A percentile compares a stretch with the other conserved stretches of the same genome.
Evolutionary conservation across 2,329 filamentous ascomycete species (phyloP).

Genomic region (Talaromyces marneffei): DNA sequence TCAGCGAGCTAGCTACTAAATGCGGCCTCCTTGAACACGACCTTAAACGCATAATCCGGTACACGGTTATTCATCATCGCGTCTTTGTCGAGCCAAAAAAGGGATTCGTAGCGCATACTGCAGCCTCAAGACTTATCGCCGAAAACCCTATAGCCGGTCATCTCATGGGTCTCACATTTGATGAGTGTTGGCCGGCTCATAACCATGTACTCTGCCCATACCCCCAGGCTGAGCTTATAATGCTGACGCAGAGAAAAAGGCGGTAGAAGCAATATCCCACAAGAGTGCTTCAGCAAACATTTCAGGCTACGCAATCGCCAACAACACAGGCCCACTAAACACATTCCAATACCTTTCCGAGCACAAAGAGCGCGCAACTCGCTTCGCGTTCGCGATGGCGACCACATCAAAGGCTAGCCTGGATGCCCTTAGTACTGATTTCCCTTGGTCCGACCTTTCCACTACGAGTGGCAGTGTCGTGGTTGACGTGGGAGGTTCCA

Average conservation of each 20-base stretch:
- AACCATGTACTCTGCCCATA: neutral
- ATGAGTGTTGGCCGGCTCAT: conserved; percentile 15
- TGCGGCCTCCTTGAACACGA: conserved; percentile 9
- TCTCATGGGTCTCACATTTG: conserved; percentile 12
- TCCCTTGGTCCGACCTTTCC: conserved; percentile 3
- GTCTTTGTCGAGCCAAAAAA: conserved; percentile 13
- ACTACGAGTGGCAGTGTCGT: neutral
- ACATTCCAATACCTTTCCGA: conserved; percentile 11
- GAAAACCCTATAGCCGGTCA: conserved; percentile 2
- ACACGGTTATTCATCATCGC: conserved; percentile 12
- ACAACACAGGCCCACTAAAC: conserved; percentile 7
- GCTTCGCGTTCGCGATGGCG: conserved; percentile 13
- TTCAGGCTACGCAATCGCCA: conserved; percentile 13
- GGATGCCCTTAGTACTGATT: conserved; percentile 3
- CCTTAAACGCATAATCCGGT: conserved; percentile 13
- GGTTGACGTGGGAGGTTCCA: conserved; percentile 44
- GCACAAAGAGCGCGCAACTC: conserved; percentile 8
- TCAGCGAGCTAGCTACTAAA: conserved; percentile 8
- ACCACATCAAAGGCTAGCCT: conserved; percentile 10
- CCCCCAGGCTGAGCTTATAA: neutral
- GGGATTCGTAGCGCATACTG: conserved; percentile 14
- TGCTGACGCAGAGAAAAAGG: neutral
- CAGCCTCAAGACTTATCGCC: conserved; percentile 12
- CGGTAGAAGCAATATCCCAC: conserved; percentile 11
- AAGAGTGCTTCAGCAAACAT: conserved; percentile 7